These are phyloP conservation scores for Venturia oleaginea DNA, from an alignment of 2,329 filamentous ascomycete genomes.

Conservation along the genomic window DNA sequence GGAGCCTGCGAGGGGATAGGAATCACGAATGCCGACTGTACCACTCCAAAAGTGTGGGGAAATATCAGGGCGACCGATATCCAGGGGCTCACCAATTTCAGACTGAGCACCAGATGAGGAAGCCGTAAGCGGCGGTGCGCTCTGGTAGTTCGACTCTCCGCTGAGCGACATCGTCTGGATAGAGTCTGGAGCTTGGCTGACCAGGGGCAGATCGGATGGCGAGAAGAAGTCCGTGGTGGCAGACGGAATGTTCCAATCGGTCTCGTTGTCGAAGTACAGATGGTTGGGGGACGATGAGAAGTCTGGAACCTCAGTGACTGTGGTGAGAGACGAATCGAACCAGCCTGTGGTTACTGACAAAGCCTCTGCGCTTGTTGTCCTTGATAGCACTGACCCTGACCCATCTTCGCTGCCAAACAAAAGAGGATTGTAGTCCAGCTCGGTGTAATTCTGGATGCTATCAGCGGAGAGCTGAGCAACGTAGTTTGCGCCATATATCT, in stretches of 20 bases:
- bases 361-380: constrained; percentile 10
- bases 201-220: constrained; percentile 31
- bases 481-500: constrained; percentile 9
- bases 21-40: constrained; percentile 16
- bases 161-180: constrained; percentile 31
- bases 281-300: constrained; percentile 21
- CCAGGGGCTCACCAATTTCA: constrained; percentile 28
- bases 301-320: constrained; percentile 19
- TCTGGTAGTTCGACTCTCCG: constrained; percentile 30
- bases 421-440: background rate
- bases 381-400: background rate
- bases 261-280: constrained; percentile 27
- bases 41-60: constrained; percentile 7
- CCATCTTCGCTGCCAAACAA: constrained; percentile 4
- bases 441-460: background rate
- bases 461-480: background rate
- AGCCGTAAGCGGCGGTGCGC: constrained; percentile 30
- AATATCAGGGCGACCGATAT: constrained; percentile 21
- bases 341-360: background rate
- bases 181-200: constrained; percentile 26
- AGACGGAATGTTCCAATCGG: constrained; percentile 16
- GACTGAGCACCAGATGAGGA: constrained; percentile 31
- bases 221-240: constrained; percentile 25
- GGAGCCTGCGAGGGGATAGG: constrained; percentile 23
- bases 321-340: constrained; percentile 4